A percentile compares a stretch with the other conserved stretches of the same genome.
phyloP scores from a whole-genome alignment of 345 rosid genomes.

The Atalantia buxifolia region DNA sequence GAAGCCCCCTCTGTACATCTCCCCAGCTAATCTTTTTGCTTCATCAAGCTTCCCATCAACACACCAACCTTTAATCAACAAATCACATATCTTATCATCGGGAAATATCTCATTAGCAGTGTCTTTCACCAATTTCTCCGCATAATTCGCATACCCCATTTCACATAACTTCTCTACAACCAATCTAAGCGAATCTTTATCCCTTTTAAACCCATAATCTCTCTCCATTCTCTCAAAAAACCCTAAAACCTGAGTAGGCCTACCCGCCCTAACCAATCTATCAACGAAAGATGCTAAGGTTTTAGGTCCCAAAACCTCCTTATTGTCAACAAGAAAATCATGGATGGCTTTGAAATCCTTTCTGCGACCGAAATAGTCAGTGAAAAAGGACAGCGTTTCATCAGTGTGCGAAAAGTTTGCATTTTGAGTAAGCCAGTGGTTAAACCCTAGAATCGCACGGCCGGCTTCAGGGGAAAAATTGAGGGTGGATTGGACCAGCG shows the following conservation, averaged over 20 bases:
- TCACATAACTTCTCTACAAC: slow-evolving; percentile 72
- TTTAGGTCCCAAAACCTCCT: slow-evolving; percentile 48
- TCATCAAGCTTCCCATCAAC: slow-evolving; percentile 79
- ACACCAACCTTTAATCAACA: slow-evolving; percentile 93
- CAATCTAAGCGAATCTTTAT: slow-evolving; percentile 54
- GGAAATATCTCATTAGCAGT: slow-evolving; percentile 85
- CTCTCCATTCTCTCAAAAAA: slow-evolving; percentile 81
- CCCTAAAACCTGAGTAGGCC: slow-evolving; percentile 59
- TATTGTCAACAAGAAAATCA: slow-evolving; percentile 53
- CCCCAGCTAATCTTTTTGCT: slow-evolving; percentile 82
- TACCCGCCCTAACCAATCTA: slow-evolving; percentile 74
- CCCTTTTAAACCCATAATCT: slow-evolving; percentile 71
- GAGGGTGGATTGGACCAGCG: slow-evolving; percentile 56
- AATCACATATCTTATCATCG: slow-evolving; percentile 72
- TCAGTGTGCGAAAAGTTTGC: slow-evolving; percentile 55
- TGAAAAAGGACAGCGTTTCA: slow-evolving; percentile 68
- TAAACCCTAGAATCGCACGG: slow-evolving; percentile 65
- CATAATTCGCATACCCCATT: slow-evolving; percentile 63
- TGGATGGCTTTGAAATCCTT: slow-evolving; percentile 83
- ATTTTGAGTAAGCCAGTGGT: slow-evolving; percentile 57
- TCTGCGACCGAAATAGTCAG: slow-evolving; percentile 85
- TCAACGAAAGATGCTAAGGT: slow-evolving; percentile 54
- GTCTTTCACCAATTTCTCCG: slow-evolving; percentile 84
- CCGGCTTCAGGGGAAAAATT: slow-evolving; percentile 77
- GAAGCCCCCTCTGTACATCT: slow-evolving; percentile 94